These are phyloP conservation scores for Curvularia lunata DNA, from an alignment of 2,329 filamentous ascomycete species.

Conservation along the genomic window DNA sequence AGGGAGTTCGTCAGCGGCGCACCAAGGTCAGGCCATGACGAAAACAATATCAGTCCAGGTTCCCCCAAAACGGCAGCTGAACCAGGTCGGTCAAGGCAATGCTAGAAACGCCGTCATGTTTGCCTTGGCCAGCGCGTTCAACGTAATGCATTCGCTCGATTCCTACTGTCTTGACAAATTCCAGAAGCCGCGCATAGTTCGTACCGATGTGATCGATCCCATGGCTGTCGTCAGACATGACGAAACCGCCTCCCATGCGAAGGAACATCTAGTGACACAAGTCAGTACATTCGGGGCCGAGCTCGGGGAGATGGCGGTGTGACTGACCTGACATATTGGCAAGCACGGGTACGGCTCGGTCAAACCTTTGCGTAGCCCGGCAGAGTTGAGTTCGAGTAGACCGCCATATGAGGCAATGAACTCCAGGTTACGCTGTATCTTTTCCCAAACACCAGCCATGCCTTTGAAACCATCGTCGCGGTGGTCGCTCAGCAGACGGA, in stretches of 20 bases:
- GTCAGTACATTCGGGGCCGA: constrained; percentile 24
- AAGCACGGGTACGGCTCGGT: constrained; percentile 85
- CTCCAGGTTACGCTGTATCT: constrained; percentile 74
- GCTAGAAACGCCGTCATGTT: constrained; percentile 43
- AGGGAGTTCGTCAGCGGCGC: constrained; percentile 16
- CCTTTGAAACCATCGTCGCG: constrained; percentile 66
- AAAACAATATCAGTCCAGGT: constrained; percentile 19
- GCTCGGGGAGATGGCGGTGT: constrained; percentile 30
- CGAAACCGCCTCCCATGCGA: constrained; percentile 77
- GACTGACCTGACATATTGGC: constrained; percentile 74
- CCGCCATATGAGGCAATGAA: constrained; percentile 76
- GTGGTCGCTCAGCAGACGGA: constrained; percentile 77
- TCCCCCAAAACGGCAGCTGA: constrained; percentile 40
- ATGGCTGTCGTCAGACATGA: constrained; percentile 94
- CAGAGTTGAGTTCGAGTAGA: constrained; percentile 87
- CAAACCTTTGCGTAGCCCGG: constrained; percentile 86
- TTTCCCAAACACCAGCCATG: constrained; percentile 73
- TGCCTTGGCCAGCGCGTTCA: constrained; percentile 30
- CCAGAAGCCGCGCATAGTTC: constrained; percentile 75
- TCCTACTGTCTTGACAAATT: constrained; percentile 71
- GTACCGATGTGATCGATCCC: constrained; percentile 85
- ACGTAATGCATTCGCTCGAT: constrained; percentile 63
- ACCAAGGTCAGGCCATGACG: constrained; percentile 7
- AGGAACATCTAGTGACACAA: constrained; percentile 67
- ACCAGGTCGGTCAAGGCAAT: constrained; percentile 39